These are phyloP conservation scores for Epichloe hybrida DNA, from an alignment of 2,329 filamentous ascomycete species.

Conservation along the genomic window DNA sequence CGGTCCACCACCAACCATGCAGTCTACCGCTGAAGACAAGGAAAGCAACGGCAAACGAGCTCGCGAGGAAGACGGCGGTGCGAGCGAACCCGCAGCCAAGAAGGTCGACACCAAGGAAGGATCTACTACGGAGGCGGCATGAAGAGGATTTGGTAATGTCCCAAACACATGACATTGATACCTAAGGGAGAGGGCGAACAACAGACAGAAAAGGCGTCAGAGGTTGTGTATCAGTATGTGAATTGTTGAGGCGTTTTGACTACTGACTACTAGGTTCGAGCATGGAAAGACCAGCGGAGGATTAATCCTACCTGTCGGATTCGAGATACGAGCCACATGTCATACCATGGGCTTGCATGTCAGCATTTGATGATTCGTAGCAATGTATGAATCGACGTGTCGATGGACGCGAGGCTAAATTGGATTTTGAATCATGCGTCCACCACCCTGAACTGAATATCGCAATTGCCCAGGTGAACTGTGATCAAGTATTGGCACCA, in stretches of 20 bases:
- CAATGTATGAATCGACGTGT: conserved; percentile 14
- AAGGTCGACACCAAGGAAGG: conserved; percentile 44
- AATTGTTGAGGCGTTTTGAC: conserved; percentile 1
- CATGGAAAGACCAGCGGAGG: background rate
- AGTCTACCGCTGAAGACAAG: conserved; percentile 27
- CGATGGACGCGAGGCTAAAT: no score
- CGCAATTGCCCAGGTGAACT: no score
- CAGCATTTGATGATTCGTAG: no score
- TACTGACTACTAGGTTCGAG: background rate
- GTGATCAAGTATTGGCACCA: conserved; percentile 19
- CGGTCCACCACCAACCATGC: conserved; percentile 25
- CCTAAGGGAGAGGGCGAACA: background rate
- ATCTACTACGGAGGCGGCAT: conserved; percentile 5
- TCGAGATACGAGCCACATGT: no score
- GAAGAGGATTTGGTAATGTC: background rate
- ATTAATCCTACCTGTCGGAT: background rate
- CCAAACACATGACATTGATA: background rate
- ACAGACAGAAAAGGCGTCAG: background rate
- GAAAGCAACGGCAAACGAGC: conserved; percentile 37
- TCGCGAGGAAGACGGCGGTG: conserved; percentile 35
- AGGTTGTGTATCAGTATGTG: background rate
- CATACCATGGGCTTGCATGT: background rate
- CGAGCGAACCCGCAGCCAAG: conserved; percentile 40
- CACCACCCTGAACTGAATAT: no score
- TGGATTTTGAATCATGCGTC: no score